Percentiles rank a stretch among this genome's conserved stretches.
Evolutionary conservation across 139 green algal genomes (phyloP).

Genomic region (Chlamydomonas sp.): DNA sequence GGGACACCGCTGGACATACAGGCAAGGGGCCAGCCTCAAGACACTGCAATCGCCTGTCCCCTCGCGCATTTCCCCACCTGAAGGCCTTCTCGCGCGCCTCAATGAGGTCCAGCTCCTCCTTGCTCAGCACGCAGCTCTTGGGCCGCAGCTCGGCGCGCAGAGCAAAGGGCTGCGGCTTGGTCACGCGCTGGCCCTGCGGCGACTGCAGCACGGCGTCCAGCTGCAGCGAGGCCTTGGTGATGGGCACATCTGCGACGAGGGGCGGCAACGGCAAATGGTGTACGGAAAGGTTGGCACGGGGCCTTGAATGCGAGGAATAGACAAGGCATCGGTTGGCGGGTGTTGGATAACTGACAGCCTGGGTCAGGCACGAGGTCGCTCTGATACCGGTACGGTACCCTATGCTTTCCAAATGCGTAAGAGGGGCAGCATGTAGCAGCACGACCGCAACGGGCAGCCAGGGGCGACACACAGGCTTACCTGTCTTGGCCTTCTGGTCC

Average conservation of each 20-base stretch:
- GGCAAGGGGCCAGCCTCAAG: too few relatives aligned
- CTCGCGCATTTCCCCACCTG: neutral
- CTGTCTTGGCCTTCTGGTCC: slow-evolving; percentile 17
- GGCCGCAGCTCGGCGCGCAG: slow-evolving; percentile 7
- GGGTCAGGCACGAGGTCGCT: too few relatives aligned
- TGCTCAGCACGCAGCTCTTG: slow-evolving; percentile 31
- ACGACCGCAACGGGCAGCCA: neutral
- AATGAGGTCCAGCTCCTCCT: slow-evolving; percentile 35
- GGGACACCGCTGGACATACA: too few relatives aligned
- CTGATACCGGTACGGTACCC: too few relatives aligned
- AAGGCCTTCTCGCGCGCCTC: slow-evolving; percentile 43
- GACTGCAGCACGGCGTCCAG: slow-evolving; percentile 8
- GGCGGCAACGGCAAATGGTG: too few relatives aligned
- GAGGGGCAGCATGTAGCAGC: neutral
- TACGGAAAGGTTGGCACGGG: too few relatives aligned
- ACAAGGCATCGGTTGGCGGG: too few relatives aligned
- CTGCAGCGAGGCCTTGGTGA: slow-evolving; percentile 26
- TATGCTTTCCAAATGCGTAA: neutral
- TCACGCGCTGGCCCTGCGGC: slow-evolving; percentile 52
- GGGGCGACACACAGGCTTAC: neutral
- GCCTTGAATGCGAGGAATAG: too few relatives aligned
- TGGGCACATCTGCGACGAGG: neutral
- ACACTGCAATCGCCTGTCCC: neutral
- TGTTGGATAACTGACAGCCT: too few relatives aligned
- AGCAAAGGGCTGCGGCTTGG: slow-evolving; percentile 40